Conservation (phyloP, 352 stramenopile genomes). For the Phytophthora brassicae region DNA sequence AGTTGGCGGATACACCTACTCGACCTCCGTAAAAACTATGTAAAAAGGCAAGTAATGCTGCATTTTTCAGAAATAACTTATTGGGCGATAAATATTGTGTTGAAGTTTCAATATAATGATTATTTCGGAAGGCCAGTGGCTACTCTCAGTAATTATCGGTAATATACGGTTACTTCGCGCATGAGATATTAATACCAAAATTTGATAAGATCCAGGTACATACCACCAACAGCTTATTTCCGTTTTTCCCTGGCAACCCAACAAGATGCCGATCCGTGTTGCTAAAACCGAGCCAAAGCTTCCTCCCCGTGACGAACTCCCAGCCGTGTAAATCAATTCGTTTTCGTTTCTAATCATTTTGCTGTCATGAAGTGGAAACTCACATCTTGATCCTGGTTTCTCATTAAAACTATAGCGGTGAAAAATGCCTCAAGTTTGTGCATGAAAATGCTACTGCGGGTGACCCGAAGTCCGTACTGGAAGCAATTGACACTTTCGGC, state of each 20-base stretch:
- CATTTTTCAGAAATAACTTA: too few relatives aligned
- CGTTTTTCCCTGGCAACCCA: conserved; percentile 1
- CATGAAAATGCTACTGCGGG: conserved; percentile 26
- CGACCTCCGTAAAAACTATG: too few relatives aligned
- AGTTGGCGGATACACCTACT: too few relatives aligned
- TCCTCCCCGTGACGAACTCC: conserved; percentile 14
- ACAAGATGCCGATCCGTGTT: conserved; percentile 23
- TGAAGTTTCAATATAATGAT: too few relatives aligned
- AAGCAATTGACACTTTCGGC: conserved; percentile 43
- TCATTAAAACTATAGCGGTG: conserved; percentile 2
- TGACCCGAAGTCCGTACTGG: conserved; percentile 37
- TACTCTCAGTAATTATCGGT: too few relatives aligned
- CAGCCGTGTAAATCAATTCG: conserved; percentile 18
- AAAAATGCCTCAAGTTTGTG: conserved; percentile 36
- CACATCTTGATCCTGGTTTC: background rate
- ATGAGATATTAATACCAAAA: background rate
- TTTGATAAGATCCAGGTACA: too few relatives aligned
- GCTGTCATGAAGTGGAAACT: background rate
- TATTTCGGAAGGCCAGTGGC: too few relatives aligned
- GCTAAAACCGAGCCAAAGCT: conserved; percentile 25
- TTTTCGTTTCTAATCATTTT: background rate
- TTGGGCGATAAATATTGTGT: too few relatives aligned
- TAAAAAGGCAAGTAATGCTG: too few relatives aligned
- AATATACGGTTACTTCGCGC: too few relatives aligned
- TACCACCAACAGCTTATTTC: too few relatives aligned